Evolutionary conservation across 345 rosid genomes (phyloP), one percentile per base, ranked within the genome.

Genomic region (Abelmoschus esculentus): DNA sequence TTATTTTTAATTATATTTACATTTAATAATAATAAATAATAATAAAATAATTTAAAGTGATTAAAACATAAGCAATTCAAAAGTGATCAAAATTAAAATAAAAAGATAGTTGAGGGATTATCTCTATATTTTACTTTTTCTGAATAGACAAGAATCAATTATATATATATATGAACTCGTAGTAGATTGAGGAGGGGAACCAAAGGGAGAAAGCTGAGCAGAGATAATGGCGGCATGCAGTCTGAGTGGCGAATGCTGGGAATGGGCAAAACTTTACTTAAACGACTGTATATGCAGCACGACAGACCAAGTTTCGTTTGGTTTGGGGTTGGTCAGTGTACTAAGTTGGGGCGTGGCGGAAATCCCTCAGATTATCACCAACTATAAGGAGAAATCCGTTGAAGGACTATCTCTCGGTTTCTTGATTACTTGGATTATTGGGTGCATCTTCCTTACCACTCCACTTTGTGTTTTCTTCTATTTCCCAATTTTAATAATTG

Each of bases 331-430:
- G 69, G 42, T 84, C 9, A 91, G 97, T 74, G 91, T 91, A 19
- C 31, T 83, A 44, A 85, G 91, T 69, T 91, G 97, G 97, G 87
- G 89, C 17, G 81, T 89, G 10, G 97, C 97, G 0, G 96, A 91
- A 76, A 64, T 91, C 42, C 97, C 97, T 5, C 97, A 91, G 77
- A 85, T 89, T 76, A 53, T 89, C 72, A 89, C 96, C 50, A 91
- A 87, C 73, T 87, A 78, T 79, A 78, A 53, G 76, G 79, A 81
- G 67, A 89, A 91, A 78, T 91, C 96, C 44, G 65, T 86, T 11
- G 86, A 91, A 71, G 93, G 97, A 18, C 87, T 91, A 75, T 91
- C 97, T 42, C 28, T 91, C 74, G 82, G 88, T 66, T 91, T 91
- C 83, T 77, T 91, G 82, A 65, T 79, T 3, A 89, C 96, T 0